Conservation (phyloP, 177 flowering plant genomes). For the Vitis hybrid region DNA sequence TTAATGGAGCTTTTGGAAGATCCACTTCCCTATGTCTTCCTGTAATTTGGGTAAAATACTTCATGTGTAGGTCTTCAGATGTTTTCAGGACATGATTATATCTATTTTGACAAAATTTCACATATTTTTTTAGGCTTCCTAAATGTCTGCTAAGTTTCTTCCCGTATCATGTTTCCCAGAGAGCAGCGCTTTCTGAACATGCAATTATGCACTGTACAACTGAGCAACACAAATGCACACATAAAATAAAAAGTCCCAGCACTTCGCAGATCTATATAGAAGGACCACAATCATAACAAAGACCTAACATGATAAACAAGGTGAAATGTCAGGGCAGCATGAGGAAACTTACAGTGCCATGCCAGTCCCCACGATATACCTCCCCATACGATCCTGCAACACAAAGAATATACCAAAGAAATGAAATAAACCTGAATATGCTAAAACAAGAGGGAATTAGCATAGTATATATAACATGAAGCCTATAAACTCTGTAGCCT, state of each 20-base stretch:
- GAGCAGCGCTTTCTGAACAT: too few species aligned
- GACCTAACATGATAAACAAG: neutral
- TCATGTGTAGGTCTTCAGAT: too few species aligned
- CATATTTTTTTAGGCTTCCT: too few species aligned
- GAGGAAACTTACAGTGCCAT: constrained; percentile 85
- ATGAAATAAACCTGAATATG: constrained; percentile 6
- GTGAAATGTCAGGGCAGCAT: neutral
- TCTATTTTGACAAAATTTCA: too few species aligned
- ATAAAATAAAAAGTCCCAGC: neutral
- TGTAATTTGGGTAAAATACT: too few species aligned
- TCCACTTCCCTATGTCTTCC: too few species aligned
- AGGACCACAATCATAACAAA: neutral
- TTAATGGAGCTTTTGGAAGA: too few species aligned
- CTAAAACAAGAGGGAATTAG: constrained; percentile 1
- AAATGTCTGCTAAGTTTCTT: too few species aligned
- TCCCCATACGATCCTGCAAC: constrained; percentile 92
- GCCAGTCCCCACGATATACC: constrained; percentile 97
- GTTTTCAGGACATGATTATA: too few species aligned
- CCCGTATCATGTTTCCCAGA: too few species aligned
- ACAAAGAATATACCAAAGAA: constrained; percentile 13
- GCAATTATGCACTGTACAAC: too few species aligned
- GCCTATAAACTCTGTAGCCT: constrained; percentile 5
- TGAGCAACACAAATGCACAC: too few species aligned
- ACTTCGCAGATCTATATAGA: neutral
- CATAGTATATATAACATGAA: neutral